Percentiles rank a stretch among this genome's conserved stretches.
Evolutionary conservation across 1,284 basidiomycete species (phyloP).

Genomic region (Meira nashicola): DNA sequence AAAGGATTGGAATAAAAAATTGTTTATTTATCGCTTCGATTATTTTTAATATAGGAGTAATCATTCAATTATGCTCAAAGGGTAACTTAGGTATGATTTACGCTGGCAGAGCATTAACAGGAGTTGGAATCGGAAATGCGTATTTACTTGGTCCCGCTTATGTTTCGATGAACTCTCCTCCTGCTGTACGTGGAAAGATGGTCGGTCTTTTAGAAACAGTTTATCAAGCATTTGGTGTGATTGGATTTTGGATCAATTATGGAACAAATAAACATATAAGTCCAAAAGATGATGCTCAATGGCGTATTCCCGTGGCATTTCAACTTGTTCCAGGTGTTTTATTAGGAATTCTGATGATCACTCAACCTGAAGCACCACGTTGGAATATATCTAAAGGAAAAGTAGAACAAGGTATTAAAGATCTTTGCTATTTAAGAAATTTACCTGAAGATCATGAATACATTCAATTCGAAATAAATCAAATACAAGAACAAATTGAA

Average conservation of each 20-base stretch:
- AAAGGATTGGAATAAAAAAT: conserved; percentile 22
- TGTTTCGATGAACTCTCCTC: conserved; percentile 52
- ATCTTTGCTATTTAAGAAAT: conserved; percentile 36
- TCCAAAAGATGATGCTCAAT: conserved; percentile 52
- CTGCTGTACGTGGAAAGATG: conserved; percentile 58
- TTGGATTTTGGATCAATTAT: conserved; percentile 48
- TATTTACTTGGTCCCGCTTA: conserved; percentile 50
- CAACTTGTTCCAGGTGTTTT: conserved; percentile 59
- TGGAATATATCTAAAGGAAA: conserved; percentile 62
- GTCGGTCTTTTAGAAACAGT: conserved; percentile 59
- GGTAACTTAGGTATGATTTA: conserved; percentile 40
- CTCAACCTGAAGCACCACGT: conserved; percentile 62
- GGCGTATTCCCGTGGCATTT: conserved; percentile 59
- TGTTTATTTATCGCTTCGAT: conserved; percentile 29
- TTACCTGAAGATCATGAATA: conserved; percentile 39
- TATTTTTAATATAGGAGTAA: conserved; percentile 39
- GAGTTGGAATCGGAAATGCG: conserved; percentile 54
- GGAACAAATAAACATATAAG: conserved; percentile 56
- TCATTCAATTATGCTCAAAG: conserved; percentile 20
- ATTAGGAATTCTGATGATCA: conserved; percentile 51
- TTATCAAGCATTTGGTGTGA: conserved; percentile 51
- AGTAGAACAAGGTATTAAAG: conserved; percentile 37
- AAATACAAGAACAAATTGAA: conserved; percentile 18
- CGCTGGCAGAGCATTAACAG: conserved; percentile 52
- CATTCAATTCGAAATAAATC: conserved; percentile 19